These are phyloP conservation scores for Trichosporon faecale DNA, from an alignment of 1,284 basidiomycete species.

Conservation along the genomic window DNA sequence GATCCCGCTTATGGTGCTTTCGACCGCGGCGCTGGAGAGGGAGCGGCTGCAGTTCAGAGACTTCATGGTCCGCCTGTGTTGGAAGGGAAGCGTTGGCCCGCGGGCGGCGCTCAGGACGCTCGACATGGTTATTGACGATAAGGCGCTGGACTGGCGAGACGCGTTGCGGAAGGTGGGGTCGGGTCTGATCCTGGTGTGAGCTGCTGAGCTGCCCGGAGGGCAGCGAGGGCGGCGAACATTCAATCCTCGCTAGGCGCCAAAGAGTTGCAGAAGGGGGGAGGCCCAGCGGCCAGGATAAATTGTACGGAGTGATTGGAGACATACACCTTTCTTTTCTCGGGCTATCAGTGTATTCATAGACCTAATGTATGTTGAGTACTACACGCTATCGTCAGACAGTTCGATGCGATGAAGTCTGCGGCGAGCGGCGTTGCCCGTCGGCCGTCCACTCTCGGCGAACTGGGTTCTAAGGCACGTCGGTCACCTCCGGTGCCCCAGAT, in stretches of 20 bases:
- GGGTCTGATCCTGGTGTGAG: conserved; percentile 17
- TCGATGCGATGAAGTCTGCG: not conserved
- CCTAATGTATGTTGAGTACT: not conserved
- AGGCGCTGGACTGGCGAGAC: conserved; percentile 14
- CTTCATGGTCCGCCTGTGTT: conserved; percentile 23
- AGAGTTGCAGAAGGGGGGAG: no score
- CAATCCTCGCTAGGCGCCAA: no score
- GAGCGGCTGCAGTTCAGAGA: conserved; percentile 16
- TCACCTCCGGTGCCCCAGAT: not conserved
- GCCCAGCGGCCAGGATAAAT: no score
- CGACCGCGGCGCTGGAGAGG: conserved; percentile 10
- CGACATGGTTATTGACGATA: conserved; percentile 13
- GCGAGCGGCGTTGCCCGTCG: not conserved
- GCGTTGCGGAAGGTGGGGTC: conserved; percentile 14
- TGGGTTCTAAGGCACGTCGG: not conserved
- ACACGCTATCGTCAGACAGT: not conserved
- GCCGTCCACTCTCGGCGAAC: no score
- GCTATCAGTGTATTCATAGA: not conserved
- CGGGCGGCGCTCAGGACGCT: conserved; percentile 17
- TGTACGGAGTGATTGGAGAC: no score
- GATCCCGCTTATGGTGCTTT: conserved; percentile 19
- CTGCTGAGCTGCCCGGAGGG: not conserved
- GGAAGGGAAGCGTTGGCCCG: conserved; percentile 25
- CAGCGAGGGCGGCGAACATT: no score
- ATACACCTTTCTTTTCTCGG: not conserved